phyloP scores from a whole-genome alignment of 2,329 filamentous ascomycete genomes.

The Trichophyton equinum region DNA sequence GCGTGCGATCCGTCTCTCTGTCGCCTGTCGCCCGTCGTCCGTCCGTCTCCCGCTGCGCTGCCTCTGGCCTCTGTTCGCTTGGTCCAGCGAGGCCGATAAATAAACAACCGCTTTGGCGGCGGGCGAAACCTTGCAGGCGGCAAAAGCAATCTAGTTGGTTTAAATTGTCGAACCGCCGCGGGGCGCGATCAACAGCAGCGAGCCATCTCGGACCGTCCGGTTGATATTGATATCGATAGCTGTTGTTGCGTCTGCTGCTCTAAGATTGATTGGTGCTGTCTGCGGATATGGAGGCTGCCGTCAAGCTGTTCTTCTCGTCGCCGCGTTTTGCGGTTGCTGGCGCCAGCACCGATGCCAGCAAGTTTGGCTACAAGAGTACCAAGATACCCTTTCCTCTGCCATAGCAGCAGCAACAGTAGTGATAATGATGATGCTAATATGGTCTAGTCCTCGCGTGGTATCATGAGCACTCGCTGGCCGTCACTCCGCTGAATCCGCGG shows the following conservation, averaged over 20 bases:
- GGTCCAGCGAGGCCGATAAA: background rate
- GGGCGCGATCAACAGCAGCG: background rate
- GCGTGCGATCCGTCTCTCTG: too few relatives aligned
- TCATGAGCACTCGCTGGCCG: constrained; percentile 58
- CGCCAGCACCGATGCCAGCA: constrained; percentile 69
- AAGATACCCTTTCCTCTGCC: background rate
- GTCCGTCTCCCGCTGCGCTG: too few relatives aligned
- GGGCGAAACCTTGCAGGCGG: background rate
- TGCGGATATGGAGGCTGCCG: constrained; percentile 50
- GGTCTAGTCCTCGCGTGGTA: constrained; percentile 90
- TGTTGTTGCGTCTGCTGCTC: background rate
- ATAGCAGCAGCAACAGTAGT: too few relatives aligned
- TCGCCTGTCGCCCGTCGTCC: too few relatives aligned
- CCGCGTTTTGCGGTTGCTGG: constrained; percentile 78
- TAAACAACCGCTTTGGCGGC: background rate
- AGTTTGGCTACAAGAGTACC: constrained; percentile 85
- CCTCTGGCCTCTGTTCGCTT: too few relatives aligned
- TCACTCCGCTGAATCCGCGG: constrained; percentile 72
- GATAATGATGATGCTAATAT: background rate
- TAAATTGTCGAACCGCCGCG: background rate
- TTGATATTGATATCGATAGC: background rate
- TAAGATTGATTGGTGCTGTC: background rate
- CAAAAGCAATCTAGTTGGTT: background rate
- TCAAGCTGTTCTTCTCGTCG: constrained; percentile 67
- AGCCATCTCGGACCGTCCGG: background rate